Conservation (phyloP, 805 yeast genomes). For the Geotrichum ghanense region DNA sequence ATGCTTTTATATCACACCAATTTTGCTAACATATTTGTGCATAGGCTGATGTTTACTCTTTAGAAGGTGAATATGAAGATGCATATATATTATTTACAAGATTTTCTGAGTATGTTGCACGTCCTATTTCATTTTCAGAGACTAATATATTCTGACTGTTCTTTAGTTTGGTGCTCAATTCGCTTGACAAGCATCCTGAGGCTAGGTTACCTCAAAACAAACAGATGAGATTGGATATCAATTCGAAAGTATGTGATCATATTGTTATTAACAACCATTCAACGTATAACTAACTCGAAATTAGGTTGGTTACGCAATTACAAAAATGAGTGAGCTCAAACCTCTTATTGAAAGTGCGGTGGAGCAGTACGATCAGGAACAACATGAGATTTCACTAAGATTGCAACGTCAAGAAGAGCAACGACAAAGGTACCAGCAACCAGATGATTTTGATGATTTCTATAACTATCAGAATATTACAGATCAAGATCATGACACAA, state of each 20-base stretch:
- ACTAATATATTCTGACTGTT: no score
- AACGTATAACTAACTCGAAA: neutral
- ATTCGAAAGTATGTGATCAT: constrained; percentile 13
- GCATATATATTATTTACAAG: constrained; percentile 48
- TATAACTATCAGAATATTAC: neutral
- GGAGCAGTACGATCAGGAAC: constrained; percentile 4
- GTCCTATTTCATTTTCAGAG: no score
- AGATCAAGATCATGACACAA: constrained; percentile 1
- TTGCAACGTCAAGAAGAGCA: neutral
- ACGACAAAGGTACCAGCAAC: constrained; percentile 5
- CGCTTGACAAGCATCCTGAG: constrained; percentile 37
- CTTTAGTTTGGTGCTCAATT: constrained; percentile 33
- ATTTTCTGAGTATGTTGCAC: constrained; percentile 35
- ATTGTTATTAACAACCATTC: neutral
- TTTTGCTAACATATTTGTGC: no score
- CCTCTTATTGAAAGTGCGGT: constrained; percentile 13
- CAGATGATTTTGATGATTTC: neutral
- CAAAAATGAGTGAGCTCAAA: constrained; percentile 20
- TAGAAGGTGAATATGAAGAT: constrained; percentile 33
- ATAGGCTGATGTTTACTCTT: constrained; percentile 35
- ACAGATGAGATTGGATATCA: constrained; percentile 12
- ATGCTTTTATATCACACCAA: no score
- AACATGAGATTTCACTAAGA: neutral
- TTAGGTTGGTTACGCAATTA: constrained; percentile 8
- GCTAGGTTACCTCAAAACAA: constrained; percentile 18